Conservation (phyloP, 345 rosid genomes). For the Cochlearia excelsa region DNA sequence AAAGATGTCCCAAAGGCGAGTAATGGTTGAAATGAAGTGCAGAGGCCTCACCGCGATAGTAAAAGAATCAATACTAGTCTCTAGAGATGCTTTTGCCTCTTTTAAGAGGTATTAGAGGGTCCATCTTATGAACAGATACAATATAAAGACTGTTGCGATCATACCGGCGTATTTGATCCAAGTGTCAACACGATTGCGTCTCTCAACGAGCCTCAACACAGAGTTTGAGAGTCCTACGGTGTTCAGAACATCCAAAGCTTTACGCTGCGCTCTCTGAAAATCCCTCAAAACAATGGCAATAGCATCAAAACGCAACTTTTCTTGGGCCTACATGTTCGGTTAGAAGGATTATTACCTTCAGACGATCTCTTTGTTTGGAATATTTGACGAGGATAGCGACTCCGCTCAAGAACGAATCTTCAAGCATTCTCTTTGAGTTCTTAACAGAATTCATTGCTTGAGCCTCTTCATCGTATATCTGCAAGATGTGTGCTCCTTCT, state of each 20-base stretch:
- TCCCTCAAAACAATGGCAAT: not conserved
- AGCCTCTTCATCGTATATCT: conserved; percentile 85
- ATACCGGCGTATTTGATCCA: conserved; percentile 90
- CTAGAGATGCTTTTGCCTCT: not conserved
- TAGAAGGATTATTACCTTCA: conserved; percentile 52
- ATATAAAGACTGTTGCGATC: conserved; percentile 52
- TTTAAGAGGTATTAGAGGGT: conserved; percentile 25
- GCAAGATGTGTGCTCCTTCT: conserved; percentile 75
- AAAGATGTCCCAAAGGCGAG: no score
- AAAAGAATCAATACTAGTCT: no score
- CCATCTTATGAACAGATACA: conserved; percentile 68
- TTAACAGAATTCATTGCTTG: conserved; percentile 85
- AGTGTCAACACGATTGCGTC: conserved; percentile 82
- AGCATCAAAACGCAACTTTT: not conserved
- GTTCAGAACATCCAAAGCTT: conserved; percentile 81
- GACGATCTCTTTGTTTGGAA: conserved; percentile 84
- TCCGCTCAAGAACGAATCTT: conserved; percentile 78
- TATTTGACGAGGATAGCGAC: conserved; percentile 79
- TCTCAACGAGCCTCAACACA: conserved; percentile 81
- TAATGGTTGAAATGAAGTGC: no score
- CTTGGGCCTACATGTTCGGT: not conserved
- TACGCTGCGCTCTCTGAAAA: conserved; percentile 77
- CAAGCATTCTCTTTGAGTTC: conserved; percentile 76
- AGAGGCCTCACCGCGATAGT: no score
- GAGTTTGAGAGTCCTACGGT: conserved; percentile 92